These are phyloP conservation scores for Umbilicaria muhlenbergii DNA, from an alignment of 495 filamentous ascomycete genomes.

Conservation along the genomic window DNA sequence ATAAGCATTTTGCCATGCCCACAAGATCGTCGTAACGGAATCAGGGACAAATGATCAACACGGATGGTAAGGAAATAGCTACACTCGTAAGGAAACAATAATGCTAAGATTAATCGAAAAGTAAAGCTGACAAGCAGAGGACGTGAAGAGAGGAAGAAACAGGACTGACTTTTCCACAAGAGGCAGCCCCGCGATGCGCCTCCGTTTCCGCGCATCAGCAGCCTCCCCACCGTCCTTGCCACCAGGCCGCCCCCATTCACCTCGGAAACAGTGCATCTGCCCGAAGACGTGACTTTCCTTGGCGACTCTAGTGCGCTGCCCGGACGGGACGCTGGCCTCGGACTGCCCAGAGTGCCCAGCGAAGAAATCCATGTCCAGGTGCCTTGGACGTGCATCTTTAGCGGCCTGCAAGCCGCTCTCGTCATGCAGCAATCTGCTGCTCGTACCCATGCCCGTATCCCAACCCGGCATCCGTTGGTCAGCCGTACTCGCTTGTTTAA, in stretches of 20 bases:
- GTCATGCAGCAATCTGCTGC: not conserved
- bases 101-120: constrained; percentile 12
- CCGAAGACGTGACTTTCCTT: constrained; percentile 43
- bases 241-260: constrained; percentile 11
- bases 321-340: constrained; percentile 14
- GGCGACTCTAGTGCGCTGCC: constrained; percentile 14
- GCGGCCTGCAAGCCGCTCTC: constrained; percentile 18
- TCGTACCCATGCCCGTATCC: constrained; percentile 16
- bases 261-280: constrained; percentile 32
- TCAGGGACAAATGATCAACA: too few relatives aligned
- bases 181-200: constrained; percentile 26
- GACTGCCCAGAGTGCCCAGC: constrained; percentile 14
- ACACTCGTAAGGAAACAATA: not conserved
- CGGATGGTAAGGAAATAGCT: too few relatives aligned
- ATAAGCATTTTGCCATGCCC: too few relatives aligned
- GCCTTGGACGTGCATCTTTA: constrained; percentile 8
- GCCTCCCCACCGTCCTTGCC: constrained; percentile 16
- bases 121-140: not conserved
- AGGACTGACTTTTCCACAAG: constrained; percentile 44
- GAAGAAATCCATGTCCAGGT: constrained; percentile 43
- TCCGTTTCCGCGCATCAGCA: constrained; percentile 15
- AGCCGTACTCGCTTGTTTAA: not conserved
- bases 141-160: not conserved
- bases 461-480: too few relatives aligned
- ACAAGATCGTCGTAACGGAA: too few relatives aligned